Percentiles rank a stretch among this genome's conserved stretches.
Conservation (phyloP, 768 basidiomycete species). For the Xanthoconium purpureum region DNA sequence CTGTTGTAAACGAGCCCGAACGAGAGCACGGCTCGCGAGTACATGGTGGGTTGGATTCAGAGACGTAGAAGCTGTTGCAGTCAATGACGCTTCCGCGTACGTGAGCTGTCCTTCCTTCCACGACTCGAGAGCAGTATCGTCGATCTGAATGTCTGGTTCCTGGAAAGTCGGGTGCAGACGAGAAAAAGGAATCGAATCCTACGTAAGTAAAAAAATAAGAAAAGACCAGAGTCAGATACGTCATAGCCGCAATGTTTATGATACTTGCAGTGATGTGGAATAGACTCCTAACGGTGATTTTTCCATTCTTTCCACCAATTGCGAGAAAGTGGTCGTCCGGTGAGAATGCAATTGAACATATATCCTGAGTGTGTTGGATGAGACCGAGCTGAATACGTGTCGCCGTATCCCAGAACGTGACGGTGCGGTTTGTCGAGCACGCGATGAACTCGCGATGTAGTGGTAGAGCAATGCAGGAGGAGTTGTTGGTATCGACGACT, state of each 20-base stretch:
- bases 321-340: not conserved
- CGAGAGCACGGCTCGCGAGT: not conserved
- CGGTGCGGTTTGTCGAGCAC: not conserved
- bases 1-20: not conserved
- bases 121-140: not conserved
- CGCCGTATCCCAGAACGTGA: slow-evolving; percentile 1
- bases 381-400: not conserved
- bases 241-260: too few species aligned
- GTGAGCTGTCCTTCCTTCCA: not conserved
- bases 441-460: not conserved
- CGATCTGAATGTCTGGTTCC: not conserved
- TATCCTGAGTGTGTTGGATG: not conserved
- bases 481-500: not conserved
- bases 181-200: not conserved
- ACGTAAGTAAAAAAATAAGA: too few species aligned
- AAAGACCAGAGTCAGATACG: not conserved
- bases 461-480: not conserved
- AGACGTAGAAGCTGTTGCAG: not conserved
- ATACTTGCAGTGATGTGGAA: not conserved
- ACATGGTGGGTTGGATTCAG: not conserved
- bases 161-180: not conserved
- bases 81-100: not conserved
- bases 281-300: not conserved
- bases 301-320: not conserved
- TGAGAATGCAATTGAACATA: slow-evolving; percentile 1